phyloP scores from a whole-genome alignment of 2,329 filamentous ascomycete genomes.

The Phaeosphaeriaceae sp. region DNA sequence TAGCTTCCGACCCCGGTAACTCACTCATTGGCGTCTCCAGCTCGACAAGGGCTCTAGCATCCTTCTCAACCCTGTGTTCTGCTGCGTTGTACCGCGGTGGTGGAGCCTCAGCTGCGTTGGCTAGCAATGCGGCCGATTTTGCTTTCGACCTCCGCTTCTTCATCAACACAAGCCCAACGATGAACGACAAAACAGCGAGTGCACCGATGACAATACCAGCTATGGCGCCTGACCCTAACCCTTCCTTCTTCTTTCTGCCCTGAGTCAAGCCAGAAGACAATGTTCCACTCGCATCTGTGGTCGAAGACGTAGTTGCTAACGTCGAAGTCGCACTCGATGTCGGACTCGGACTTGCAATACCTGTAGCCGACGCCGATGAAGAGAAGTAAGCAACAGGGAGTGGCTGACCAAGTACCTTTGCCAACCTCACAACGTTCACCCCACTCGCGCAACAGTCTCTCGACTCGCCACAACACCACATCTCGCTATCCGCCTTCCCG shows the following conservation, averaged over 20 bases:
- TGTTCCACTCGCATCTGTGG: no score
- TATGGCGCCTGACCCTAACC: not conserved
- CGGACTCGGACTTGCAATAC: no score
- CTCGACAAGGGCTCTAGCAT: not conserved
- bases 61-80: not conserved
- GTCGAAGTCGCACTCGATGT: not conserved
- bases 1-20: not conserved
- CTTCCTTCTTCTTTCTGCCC: not conserved
- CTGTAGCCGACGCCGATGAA: no score
- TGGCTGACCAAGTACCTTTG: not conserved
- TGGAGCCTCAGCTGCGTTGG: not conserved
- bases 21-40: not conserved
- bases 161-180: not conserved
- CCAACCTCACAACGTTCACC: not conserved
- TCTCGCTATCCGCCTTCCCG: conserved; percentile 3
- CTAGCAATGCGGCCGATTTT: not conserved
- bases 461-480: conserved; percentile 5
- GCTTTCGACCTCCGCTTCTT: not conserved
- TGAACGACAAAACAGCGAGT: not conserved
- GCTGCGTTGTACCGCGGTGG: not conserved
- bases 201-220: not conserved
- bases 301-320: not conserved
- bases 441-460: conserved; percentile 2
- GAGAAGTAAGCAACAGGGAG: not conserved
- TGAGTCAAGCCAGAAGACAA: not conserved